Base-by-base conservation (phyloP, 371 early-diverging fungal species). In the Dinochytrium kinnereticum region DNA sequence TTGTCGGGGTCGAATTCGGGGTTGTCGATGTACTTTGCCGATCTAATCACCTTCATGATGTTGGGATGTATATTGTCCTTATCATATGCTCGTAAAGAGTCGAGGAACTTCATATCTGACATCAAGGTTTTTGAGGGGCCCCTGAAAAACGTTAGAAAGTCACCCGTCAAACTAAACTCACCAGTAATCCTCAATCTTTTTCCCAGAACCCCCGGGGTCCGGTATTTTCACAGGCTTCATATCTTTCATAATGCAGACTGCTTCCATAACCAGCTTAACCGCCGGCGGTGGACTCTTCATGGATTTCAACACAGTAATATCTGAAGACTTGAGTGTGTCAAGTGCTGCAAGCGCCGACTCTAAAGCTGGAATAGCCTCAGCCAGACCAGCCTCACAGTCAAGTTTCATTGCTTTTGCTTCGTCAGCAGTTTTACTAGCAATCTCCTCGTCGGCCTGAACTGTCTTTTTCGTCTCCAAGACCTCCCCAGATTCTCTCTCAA, bases 1-100 rank as follows among this genome's bases (percentile, higher is more conserved):
- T 85, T 84, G 15, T 87, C 87, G 13, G 87, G 87, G 66, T 84
- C 84, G 69, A 87, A 87, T 68, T 87, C 87, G 0, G 87, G 87
- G 59, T 87, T 84, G 31, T 85, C 85, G 70, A 84, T 85, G 72
- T 85, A 87, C 64, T 85, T 85, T 3, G 66, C 13, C 17, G 79
- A 69, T 1, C 87, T 75, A 49, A 87, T 87, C n/a, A 77, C 74
- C 69, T 87, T 87, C 87, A 87, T 87, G 66, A 87, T 85, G 53
- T 69, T 73, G 50, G 76, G 71, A 33, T 75, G 51, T 33, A 87
- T 85, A 72, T 87, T 87, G 69, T 87, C 87, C 71, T 84, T 87
- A 74, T 87, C 87, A 68, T 82, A 87, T 3, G 82, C 50, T 50
- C 77, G 84, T 49, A 87, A 74, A 31, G 70, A 75, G 3, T 85